Evolutionary conservation across 306 rosid species (phyloP).

Genomic region (Malus orientalis): DNA sequence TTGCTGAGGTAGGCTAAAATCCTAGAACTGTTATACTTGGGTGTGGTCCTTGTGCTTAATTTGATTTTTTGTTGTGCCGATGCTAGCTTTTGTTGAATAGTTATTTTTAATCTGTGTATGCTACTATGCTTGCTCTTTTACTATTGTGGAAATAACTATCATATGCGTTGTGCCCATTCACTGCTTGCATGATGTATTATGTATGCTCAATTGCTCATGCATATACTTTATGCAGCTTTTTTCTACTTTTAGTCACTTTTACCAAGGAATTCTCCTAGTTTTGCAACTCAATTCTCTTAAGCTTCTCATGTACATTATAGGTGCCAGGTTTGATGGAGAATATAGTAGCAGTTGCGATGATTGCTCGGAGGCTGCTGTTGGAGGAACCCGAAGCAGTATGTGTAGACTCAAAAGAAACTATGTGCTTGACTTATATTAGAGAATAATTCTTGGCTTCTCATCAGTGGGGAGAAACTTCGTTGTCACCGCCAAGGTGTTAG

Average conservation of each 20-base stretch:
- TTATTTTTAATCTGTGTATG: not conserved
- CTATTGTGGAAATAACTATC: not conserved
- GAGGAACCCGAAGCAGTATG: constrained; percentile 82
- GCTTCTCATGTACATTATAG: constrained; percentile 34
- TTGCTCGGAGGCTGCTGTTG: constrained; percentile 85
- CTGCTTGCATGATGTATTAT: not conserved
- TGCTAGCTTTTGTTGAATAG: not conserved
- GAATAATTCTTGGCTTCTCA: constrained; percentile 2
- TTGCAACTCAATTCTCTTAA: constrained; percentile 13
- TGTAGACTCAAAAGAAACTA: constrained; percentile 23
- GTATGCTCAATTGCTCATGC: not conserved
- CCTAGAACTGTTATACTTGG: constrained; percentile 13
- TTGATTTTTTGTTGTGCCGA: not conserved
- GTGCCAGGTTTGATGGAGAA: constrained; percentile 70
- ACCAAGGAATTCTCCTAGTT: constrained; percentile 13
- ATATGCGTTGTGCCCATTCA: not conserved
- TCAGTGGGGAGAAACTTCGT: not conserved
- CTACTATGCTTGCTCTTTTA: not conserved
- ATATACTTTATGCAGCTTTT: not conserved
- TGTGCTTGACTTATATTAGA: constrained; percentile 5
- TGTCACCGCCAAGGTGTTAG: not conserved
- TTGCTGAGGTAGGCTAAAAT: constrained; percentile 61
- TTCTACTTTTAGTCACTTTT: constrained; percentile 10
- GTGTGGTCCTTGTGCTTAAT: not conserved
- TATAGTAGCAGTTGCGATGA: constrained; percentile 79